Evolutionary conservation across 2,329 filamentous ascomycete genomes (phyloP).

Genomic region (Sporothrix phasma): DNA sequence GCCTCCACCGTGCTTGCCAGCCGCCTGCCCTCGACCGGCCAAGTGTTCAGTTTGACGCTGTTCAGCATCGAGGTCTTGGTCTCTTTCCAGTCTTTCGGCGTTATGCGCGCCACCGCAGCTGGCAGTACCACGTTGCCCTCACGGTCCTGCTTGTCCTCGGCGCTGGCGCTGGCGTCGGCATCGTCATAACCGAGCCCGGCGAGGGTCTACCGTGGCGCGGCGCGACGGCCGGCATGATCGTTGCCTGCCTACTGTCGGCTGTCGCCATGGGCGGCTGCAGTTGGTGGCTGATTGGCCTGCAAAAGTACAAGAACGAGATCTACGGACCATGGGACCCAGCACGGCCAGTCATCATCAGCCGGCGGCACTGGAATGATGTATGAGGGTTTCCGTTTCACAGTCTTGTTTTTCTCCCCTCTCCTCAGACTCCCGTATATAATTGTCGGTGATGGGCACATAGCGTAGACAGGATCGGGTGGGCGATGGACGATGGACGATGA

Average conservation of each 20-base stretch:
- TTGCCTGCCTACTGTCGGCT: conserved; percentile 64
- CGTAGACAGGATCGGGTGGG: conserved; percentile 1
- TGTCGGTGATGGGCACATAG: too few species aligned
- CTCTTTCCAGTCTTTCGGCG: conserved; percentile 96
- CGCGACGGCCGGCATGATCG: conserved; percentile 59
- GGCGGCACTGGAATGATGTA: conserved; percentile 43
- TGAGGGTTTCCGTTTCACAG: background rate
- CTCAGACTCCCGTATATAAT: background rate
- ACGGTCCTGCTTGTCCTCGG: conserved; percentile 68
- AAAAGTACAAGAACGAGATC: conserved; percentile 99
- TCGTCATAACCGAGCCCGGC: conserved; percentile 42
- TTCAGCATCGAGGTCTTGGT: conserved; percentile 95
- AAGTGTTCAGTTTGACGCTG: conserved; percentile 89
- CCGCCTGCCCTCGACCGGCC: conserved; percentile 76
- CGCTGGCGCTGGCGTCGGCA: conserved; percentile 68
- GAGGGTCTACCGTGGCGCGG: conserved; percentile 42
- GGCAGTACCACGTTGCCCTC: conserved; percentile 67
- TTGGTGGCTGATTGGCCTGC: conserved; percentile 94
- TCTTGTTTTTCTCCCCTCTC: background rate
- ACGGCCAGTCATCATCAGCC: conserved; percentile 70
- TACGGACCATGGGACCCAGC: conserved; percentile 97
- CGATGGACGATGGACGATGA: background rate
- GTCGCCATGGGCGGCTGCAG: conserved; percentile 86
- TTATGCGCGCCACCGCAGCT: conserved; percentile 71
- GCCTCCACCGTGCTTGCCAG: conserved; percentile 89